Percentiles rank a stretch among this genome's conserved stretches.
phyloP scores from a whole-genome alignment of 306 rosid species.

The Comarum palustre region DNA sequence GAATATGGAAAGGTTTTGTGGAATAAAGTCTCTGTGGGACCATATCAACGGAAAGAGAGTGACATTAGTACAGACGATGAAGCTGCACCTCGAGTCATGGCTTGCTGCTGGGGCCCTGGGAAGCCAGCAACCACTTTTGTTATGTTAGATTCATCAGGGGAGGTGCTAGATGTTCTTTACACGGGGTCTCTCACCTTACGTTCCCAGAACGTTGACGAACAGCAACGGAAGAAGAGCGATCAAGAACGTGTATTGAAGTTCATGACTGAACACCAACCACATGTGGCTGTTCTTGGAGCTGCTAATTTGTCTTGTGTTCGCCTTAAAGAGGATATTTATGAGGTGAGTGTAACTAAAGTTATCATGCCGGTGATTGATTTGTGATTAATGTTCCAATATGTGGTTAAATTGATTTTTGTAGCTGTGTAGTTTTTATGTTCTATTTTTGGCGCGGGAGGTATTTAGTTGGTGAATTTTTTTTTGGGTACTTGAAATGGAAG shows the following conservation, averaged over 20 bases:
- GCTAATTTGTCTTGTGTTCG: constrained; percentile 86
- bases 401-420: background rate
- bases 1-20: constrained; percentile 86
- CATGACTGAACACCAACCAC: constrained; percentile 99
- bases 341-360: constrained; percentile 46
- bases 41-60: constrained; percentile 86
- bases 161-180: constrained; percentile 87
- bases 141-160: constrained; percentile 94
- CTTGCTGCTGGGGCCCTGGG: constrained; percentile 99
- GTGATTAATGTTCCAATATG: background rate
- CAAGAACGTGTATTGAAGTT: constrained; percentile 93
- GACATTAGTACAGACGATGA: constrained; percentile 81
- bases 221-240: constrained; percentile 86
- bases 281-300: constrained; percentile 94
- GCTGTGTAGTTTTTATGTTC: background rate
- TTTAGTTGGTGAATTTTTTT: background rate
- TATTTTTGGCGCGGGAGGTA: background rate
- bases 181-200: constrained; percentile 81
- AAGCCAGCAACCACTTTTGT: constrained; percentile 94
- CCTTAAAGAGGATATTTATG: constrained; percentile 89
- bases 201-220: constrained; percentile 75
- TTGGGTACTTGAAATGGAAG: background rate
- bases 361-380: background rate
- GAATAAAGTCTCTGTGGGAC: constrained; percentile 90
- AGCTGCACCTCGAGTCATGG: constrained; percentile 96